Evolutionary conservation across 148 eudicot species (phyloP).

Genomic region (Rhododendron ovatum): DNA sequence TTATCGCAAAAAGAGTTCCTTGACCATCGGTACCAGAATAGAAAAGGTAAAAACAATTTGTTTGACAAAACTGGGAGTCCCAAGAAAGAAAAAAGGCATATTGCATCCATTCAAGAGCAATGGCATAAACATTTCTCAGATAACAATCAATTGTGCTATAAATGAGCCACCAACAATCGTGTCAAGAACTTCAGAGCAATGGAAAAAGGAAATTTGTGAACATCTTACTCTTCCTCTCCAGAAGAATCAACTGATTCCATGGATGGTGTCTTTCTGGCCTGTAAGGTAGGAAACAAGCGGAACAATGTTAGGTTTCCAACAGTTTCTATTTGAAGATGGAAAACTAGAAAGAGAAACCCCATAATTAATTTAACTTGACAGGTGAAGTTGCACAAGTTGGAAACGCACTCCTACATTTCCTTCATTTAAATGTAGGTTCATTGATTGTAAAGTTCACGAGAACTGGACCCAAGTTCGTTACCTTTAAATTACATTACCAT

Average conservation of each 20-base stretch:
- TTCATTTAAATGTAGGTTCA: neutral
- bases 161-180: neutral
- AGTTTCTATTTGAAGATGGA: neutral
- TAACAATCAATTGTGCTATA: neutral
- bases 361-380: neutral
- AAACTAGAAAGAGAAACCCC: slow-evolving; percentile 5
- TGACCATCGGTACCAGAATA: neutral
- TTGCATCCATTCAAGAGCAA: neutral
- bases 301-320: neutral
- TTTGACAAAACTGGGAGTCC: neutral
- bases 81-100: slow-evolving; percentile 5
- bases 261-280: slow-evolving; percentile 76
- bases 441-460: neutral
- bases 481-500: neutral
- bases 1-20: neutral
- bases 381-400: neutral
- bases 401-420: neutral
- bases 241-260: slow-evolving; percentile 94
- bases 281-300: slow-evolving; percentile 12
- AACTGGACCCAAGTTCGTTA: neutral
- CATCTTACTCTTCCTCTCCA: slow-evolving; percentile 99
- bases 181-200: neutral
- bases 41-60: neutral
- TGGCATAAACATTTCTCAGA: neutral
- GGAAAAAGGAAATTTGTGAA: neutral